These are phyloP conservation scores for Trypanosoma grayi DNA, from an alignment of 208 protist species.

Conservation along the genomic window DNA sequence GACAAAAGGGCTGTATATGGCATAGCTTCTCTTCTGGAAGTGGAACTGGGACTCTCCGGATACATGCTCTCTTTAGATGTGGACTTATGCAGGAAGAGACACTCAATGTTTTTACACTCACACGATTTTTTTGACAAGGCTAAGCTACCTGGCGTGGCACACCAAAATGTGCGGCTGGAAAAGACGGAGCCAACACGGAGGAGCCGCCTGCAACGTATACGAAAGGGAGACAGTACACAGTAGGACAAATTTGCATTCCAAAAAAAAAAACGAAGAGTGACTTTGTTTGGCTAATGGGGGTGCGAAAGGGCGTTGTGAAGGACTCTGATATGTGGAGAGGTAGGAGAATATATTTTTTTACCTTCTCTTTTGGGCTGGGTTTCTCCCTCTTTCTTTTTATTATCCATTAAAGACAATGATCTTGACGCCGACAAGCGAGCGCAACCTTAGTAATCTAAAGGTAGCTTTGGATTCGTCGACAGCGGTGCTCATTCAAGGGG, in stretches of 20 bases:
- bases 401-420: conserved; percentile 45
- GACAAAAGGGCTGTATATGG: neutral
- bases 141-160: neutral
- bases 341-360: conserved; percentile 22
- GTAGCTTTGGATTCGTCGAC: conserved; percentile 58
- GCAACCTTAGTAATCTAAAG: conserved; percentile 69
- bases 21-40: conserved; percentile 18
- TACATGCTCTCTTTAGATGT: conserved; percentile 1
- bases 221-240: neutral
- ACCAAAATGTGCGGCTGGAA: neutral
- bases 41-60: conserved; percentile 11
- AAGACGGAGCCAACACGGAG: neutral
- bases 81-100: neutral
- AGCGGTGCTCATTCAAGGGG: conserved; percentile 83
- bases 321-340: conserved; percentile 14
- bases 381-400: conserved; percentile 9
- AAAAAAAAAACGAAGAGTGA: neutral
- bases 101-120: neutral
- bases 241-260: neutral
- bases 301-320: neutral
- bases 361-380: no score
- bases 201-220: conserved; percentile 9
- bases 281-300: conserved; percentile 4
- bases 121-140: neutral
- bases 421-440: conserved; percentile 56